Evolutionary conservation across 2,329 filamentous ascomycete species (phyloP).

Genomic region (Magnaporthiopsis incrustans): DNA sequence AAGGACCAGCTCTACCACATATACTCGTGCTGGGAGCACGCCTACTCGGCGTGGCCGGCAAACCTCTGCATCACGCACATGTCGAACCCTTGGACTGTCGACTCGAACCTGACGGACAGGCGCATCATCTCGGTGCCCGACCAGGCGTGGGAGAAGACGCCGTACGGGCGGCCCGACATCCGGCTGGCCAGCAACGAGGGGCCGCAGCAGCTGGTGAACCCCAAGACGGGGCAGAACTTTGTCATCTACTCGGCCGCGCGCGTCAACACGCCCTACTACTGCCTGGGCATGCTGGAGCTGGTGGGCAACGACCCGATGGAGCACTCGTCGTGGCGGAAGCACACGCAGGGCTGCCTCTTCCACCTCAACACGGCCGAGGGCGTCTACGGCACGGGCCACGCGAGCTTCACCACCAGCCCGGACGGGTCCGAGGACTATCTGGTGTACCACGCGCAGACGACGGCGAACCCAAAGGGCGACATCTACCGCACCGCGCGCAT

Average conservation of each 20-base stretch:
- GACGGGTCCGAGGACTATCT: conserved; percentile 25
- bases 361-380: conserved; percentile 24
- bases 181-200: conserved; percentile 28
- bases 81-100: conserved; percentile 25
- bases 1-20: conserved; percentile 25
- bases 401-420: conserved; percentile 25
- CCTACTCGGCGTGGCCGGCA: conserved; percentile 26
- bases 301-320: conserved; percentile 27
- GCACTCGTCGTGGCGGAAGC: conserved; percentile 26
- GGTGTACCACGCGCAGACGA: conserved; percentile 28
- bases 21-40: conserved; percentile 27
- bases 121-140: conserved; percentile 26
- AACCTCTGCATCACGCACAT: conserved; percentile 28
- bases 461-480: conserved; percentile 19
- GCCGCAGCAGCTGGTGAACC: conserved; percentile 27
- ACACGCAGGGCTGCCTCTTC: conserved; percentile 25
- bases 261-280: conserved; percentile 29
- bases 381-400: conserved; percentile 27
- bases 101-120: conserved; percentile 22
- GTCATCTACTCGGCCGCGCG: conserved; percentile 28
- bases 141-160: conserved; percentile 27
- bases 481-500: conserved; percentile 24
- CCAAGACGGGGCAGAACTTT: conserved; percentile 26
- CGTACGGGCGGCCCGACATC: conserved; percentile 23
- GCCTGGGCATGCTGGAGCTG: conserved; percentile 27